Evolutionary conservation across 2,329 filamentous ascomycete genomes (phyloP).

Genomic region (Aspergillus puulaauensis): DNA sequence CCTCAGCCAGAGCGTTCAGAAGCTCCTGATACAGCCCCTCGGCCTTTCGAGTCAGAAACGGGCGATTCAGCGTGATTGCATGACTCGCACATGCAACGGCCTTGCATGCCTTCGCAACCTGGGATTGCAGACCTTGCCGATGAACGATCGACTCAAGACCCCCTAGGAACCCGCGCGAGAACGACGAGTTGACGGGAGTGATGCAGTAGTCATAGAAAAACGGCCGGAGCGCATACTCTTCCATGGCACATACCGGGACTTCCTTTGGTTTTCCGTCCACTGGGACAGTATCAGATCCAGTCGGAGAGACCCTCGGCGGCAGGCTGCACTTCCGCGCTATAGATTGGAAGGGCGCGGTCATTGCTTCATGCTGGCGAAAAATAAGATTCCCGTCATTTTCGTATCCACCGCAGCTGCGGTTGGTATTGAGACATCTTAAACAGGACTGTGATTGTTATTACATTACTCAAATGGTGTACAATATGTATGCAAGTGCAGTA

Average conservation of each 20-base stretch:
- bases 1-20: background rate
- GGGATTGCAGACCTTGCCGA: background rate
- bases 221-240: background rate
- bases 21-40: constrained; percentile 1
- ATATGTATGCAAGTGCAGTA: background rate
- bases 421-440: constrained; percentile 1
- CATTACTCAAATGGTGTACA: too few relatives aligned
- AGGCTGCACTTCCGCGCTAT: constrained; percentile 8
- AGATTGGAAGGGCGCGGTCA: background rate
- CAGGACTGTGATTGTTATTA: background rate
- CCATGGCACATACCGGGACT: background rate
- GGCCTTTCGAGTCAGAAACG: background rate
- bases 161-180: constrained; percentile 1
- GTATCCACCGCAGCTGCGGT: constrained; percentile 4
- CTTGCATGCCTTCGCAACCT: constrained; percentile 4
- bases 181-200: background rate
- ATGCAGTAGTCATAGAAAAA: constrained; percentile 8
- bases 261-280: background rate
- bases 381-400: background rate
- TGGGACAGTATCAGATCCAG: background rate
- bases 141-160: background rate
- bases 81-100: constrained; percentile 8
- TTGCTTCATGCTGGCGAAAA: constrained; percentile 1
- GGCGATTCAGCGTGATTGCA: background rate
- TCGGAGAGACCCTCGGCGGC: background rate